These are phyloP conservation scores for Aleurites moluccanus DNA, from an alignment of 441 rosid species.

Conservation along the genomic window DNA sequence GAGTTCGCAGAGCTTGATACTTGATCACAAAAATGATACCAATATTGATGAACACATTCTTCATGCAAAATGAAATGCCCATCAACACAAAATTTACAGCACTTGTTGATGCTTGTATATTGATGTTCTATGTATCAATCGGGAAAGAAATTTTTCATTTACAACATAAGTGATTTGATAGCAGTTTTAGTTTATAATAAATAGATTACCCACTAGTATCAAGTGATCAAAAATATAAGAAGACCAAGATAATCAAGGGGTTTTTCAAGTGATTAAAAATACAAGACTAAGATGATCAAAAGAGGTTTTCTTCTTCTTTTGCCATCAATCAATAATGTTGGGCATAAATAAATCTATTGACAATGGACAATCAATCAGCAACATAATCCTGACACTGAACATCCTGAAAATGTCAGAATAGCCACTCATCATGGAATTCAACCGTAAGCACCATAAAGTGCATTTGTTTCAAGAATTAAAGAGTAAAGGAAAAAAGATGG, in stretches of 20 bases:
- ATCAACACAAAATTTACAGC: background rate
- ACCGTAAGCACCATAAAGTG: background rate
- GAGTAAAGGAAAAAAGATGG: background rate
- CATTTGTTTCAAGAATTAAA: background rate
- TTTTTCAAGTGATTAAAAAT: too few relatives aligned
- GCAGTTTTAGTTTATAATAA: too few relatives aligned
- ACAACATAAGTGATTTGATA: background rate
- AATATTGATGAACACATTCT: background rate
- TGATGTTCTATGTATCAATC: background rate
- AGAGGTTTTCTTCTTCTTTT: background rate
- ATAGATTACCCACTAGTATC: too few relatives aligned
- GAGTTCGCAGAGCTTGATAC: slow-evolving; percentile 36
- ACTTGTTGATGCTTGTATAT: too few relatives aligned
- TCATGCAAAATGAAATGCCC: background rate
- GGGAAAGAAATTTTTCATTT: background rate
- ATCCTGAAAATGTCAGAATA: background rate
- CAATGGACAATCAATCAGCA: background rate
- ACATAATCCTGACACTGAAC: background rate
- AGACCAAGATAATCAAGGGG: background rate
- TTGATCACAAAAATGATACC: background rate
- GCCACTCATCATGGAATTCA: background rate
- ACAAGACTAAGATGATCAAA: background rate
- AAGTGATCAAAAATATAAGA: too few relatives aligned
- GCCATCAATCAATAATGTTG: too few relatives aligned
- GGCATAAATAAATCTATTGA: background rate